phyloP scores from a whole-genome alignment of 345 rosid species.

The Eucalyptus urophylla region DNA sequence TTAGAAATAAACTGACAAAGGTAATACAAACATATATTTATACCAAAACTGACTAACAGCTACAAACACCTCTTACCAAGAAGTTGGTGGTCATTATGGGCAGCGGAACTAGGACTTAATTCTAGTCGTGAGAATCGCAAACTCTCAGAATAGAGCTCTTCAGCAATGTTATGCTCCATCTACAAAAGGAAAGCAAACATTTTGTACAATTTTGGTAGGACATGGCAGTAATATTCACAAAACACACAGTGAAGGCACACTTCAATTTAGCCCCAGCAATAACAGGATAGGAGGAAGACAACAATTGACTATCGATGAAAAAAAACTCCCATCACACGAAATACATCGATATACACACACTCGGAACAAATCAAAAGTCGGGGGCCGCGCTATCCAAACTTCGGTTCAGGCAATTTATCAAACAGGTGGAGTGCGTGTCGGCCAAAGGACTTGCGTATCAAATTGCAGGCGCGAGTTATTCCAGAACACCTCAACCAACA shows the following conservation, averaged over 20 bases:
- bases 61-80: neutral
- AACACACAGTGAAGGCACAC: neutral
- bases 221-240: neutral
- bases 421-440: neutral
- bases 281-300: neutral
- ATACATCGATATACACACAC: neutral
- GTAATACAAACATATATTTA: neutral
- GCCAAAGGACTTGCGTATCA: neutral
- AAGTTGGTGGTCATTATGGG: neutral
- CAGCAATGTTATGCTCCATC: slow-evolving; percentile 30
- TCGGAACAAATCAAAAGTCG: neutral
- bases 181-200: neutral
- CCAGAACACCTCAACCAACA: neutral
- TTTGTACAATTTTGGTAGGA: neutral
- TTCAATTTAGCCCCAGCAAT: neutral
- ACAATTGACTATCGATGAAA: neutral
- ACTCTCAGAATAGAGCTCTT: slow-evolving; percentile 43
- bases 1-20: neutral
- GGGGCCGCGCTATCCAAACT: neutral
- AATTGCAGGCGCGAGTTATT: neutral
- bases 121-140: slow-evolving; percentile 13
- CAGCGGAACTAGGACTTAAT: neutral
- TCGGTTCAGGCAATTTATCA: neutral
- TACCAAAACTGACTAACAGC: neutral
- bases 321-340: neutral